Evolutionary conservation across 2,329 filamentous ascomycete species (phyloP).

Genomic region (Metarhizium humberi): DNA sequence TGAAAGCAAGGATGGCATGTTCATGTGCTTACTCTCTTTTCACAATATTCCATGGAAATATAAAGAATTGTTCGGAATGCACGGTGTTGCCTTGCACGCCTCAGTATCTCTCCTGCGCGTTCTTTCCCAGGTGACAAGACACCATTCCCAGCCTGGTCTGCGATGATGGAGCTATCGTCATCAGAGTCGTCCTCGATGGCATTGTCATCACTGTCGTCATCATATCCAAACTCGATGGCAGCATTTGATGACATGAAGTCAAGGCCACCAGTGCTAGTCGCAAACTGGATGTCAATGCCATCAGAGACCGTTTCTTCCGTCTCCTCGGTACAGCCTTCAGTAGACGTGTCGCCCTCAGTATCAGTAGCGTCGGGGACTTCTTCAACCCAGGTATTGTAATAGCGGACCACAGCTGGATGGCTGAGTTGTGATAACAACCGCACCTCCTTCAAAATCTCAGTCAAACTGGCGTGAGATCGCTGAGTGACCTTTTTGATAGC

Average conservation of each 20-base stretch:
- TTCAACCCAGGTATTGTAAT: constrained; percentile 94
- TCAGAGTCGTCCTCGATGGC: constrained; percentile 39
- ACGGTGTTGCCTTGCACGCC: constrained; percentile 32
- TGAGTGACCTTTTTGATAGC: constrained; percentile 95
- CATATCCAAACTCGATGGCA: constrained; percentile 68
- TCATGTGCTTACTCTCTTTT: constrained; percentile 57
- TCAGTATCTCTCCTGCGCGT: constrained; percentile 17
- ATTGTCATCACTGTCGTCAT: constrained; percentile 34
- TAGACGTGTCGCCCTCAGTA: constrained; percentile 48
- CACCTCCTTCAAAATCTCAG: constrained; percentile 76
- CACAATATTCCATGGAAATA: constrained; percentile 98
- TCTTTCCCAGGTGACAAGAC: constrained; percentile 21
- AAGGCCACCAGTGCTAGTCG: constrained; percentile 66
- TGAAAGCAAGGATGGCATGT: neutral
- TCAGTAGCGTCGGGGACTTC: constrained; percentile 47
- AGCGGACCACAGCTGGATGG: constrained; percentile 77
- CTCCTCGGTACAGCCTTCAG: constrained; percentile 34
- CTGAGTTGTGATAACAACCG: constrained; percentile 86
- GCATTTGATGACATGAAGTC: constrained; percentile 91
- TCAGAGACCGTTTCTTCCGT: constrained; percentile 29
- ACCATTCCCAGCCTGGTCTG: constrained; percentile 19
- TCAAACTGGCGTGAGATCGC: constrained; percentile 67
- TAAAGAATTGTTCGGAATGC: constrained; percentile 69
- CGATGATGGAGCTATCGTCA: constrained; percentile 27
- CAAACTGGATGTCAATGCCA: constrained; percentile 46